These are phyloP conservation scores for Fennellomyces sp. DNA, from an alignment of 371 early-diverging fungal species.

Conservation along the genomic window DNA sequence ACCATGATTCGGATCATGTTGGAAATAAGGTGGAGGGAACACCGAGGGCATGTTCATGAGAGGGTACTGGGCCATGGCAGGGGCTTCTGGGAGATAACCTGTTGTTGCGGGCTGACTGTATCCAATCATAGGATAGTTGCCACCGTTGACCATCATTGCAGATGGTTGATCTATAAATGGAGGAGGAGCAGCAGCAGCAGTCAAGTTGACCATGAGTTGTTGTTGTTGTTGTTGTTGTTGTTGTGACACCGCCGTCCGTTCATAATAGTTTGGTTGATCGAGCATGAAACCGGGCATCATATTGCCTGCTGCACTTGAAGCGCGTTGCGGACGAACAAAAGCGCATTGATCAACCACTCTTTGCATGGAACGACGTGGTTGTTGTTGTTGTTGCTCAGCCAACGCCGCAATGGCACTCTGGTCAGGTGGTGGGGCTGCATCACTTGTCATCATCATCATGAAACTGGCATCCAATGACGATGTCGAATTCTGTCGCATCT, in stretches of 20 bases:
- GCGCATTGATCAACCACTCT: background rate
- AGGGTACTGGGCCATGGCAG: too few relatives aligned
- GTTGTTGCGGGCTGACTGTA: background rate
- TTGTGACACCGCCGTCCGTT: background rate
- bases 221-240: background rate
- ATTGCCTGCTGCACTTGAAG: background rate
- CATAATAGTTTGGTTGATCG: background rate
- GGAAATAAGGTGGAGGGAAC: conserved; percentile 3
- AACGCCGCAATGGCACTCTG: background rate
- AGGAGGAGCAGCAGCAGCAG: background rate
- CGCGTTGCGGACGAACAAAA: background rate
- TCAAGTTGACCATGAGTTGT: background rate
- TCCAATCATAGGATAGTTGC: background rate
- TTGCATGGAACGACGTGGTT: background rate
- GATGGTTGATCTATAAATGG: too few relatives aligned
- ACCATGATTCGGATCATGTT: conserved; percentile 1
- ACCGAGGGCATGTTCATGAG: background rate
- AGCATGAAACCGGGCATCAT: background rate
- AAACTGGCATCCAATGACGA: conserved; percentile 5
- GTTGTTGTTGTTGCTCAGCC: conserved; percentile 3
- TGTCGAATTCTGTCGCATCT: conserved; percentile 5
- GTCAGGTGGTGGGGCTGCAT: background rate
- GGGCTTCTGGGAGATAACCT: too few relatives aligned
- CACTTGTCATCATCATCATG: background rate
- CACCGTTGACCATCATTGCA: background rate